Conservation (phyloP, 2,329 filamentous ascomycete species). For the Ceratocystis variospora region DNA sequence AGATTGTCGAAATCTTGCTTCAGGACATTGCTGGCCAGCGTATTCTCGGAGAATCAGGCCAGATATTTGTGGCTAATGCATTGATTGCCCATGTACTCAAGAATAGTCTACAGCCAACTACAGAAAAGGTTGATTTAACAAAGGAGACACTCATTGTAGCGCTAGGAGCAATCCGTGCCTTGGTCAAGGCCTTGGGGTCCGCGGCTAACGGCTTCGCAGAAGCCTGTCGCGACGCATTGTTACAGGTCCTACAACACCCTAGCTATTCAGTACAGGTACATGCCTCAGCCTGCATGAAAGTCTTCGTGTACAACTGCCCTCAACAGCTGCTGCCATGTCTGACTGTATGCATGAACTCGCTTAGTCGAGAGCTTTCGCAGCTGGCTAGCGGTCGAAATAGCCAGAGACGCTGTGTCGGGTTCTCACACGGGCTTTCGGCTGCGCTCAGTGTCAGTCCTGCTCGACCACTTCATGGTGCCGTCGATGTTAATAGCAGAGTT, state of each 20-base stretch:
- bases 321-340: slow-evolving; percentile 83
- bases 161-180: slow-evolving; percentile 62
- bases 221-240: slow-evolving; percentile 65
- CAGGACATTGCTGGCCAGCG: slow-evolving; percentile 69
- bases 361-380: slow-evolving; percentile 71
- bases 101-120: slow-evolving; percentile 80
- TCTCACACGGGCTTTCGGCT: slow-evolving; percentile 81
- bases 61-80: slow-evolving; percentile 65
- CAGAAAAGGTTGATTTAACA: slow-evolving; percentile 74
- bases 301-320: slow-evolving; percentile 78
- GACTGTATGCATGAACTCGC: slow-evolving; percentile 91
- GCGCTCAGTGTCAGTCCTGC: slow-evolving; percentile 78
- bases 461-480: slow-evolving; percentile 82
- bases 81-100: slow-evolving; percentile 82
- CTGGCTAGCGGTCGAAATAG: slow-evolving; percentile 56
- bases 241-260: slow-evolving; percentile 85
- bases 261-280: slow-evolving; percentile 94
- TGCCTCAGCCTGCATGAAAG: slow-evolving; percentile 71
- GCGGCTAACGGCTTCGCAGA: slow-evolving; percentile 71
- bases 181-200: slow-evolving; percentile 69
- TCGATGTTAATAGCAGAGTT: slow-evolving; percentile 87
- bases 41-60: slow-evolving; percentile 79
- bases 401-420: slow-evolving; percentile 71
- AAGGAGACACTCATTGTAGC: slow-evolving; percentile 74
- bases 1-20: slow-evolving; percentile 69